Conservation (phyloP, 768 basidiomycete species). For the Termitomyces sp. region DNA sequence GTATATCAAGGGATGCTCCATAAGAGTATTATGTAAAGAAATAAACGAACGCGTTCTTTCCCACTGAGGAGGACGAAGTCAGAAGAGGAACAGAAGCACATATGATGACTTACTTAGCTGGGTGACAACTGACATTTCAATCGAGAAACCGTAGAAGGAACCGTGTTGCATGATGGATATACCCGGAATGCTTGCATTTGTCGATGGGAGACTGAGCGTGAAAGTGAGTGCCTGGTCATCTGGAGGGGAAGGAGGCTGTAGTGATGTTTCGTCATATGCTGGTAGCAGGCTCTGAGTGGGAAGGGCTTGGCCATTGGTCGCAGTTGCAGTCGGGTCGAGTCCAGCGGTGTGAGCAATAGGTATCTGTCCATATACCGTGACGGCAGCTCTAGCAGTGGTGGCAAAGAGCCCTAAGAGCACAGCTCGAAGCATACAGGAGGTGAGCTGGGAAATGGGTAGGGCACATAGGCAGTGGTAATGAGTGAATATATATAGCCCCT, state of each 20-base stretch:
- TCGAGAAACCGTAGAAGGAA: conserved; percentile 68
- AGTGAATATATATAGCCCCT: neutral
- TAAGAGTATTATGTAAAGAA: neutral
- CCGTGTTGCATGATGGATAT: conserved; percentile 40
- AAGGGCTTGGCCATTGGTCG: conserved; percentile 18
- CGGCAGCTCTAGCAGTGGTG: conserved; percentile 9
- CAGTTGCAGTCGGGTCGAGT: conserved; percentile 1
- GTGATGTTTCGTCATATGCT: conserved; percentile 47
- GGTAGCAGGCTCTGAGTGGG: conserved; percentile 31
- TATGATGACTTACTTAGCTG: conserved; percentile 52
- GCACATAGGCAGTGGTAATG: neutral
- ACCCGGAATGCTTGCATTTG: conserved; percentile 25
- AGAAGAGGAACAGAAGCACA: neutral
- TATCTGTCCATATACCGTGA: conserved; percentile 29
- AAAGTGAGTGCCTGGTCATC: conserved; percentile 39
- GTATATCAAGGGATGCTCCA: conserved; percentile 10
- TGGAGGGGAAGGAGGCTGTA: conserved; percentile 47
- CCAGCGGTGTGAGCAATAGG: conserved; percentile 19
- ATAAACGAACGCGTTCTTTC: conserved; percentile 41
- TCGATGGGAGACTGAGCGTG: conserved; percentile 34
- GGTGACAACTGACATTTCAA: conserved; percentile 70
- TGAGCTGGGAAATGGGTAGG: neutral
- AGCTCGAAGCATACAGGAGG: conserved; percentile 7
- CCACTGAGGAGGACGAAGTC: conserved; percentile 31
- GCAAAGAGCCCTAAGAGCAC: conserved; percentile 8